Percentiles rank a stretch among this genome's conserved stretches.
phyloP scores from a whole-genome alignment of 768 basidiomycete genomes.

The Clavaria fumosa region DNA sequence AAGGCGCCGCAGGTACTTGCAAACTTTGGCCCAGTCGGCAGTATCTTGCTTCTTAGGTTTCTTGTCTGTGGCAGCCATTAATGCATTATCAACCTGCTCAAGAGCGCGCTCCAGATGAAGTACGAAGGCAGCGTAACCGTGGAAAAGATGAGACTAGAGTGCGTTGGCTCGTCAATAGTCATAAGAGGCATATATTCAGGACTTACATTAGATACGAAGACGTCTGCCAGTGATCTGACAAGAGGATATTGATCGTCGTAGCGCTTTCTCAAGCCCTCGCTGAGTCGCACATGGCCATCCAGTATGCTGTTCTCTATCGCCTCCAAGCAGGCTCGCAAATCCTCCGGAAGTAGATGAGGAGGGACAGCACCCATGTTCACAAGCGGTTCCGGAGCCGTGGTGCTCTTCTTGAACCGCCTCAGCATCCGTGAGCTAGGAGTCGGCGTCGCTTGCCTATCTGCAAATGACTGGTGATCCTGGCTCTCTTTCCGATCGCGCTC shows the following conservation, averaged over 20 bases:
- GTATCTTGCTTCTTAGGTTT: slow-evolving; percentile 76
- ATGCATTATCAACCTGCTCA: slow-evolving; percentile 69
- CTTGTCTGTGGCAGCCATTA: slow-evolving; percentile 44
- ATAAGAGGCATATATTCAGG: slow-evolving; percentile 8
- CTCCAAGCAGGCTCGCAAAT: slow-evolving; percentile 71
- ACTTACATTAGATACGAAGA: slow-evolving; percentile 88
- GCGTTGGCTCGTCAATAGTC: slow-evolving; percentile 11
- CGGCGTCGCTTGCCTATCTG: slow-evolving; percentile 21
- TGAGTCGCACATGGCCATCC: slow-evolving; percentile 77
- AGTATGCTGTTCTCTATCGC: slow-evolving; percentile 78
- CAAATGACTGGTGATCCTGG: slow-evolving; percentile 24
- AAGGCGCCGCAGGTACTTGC: slow-evolving; percentile 55
- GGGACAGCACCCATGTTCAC: slow-evolving; percentile 42
- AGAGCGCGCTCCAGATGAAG: slow-evolving; percentile 87
- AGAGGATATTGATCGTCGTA: slow-evolving; percentile 95
- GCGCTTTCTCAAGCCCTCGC: slow-evolving; percentile 70
- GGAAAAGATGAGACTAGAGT: slow-evolving; percentile 74
- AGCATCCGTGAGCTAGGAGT: slow-evolving; percentile 27
- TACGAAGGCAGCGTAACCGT: slow-evolving; percentile 88
- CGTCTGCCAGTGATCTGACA: slow-evolving; percentile 83
- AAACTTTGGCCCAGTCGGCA: slow-evolving; percentile 64
- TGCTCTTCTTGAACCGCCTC: slow-evolving; percentile 55
- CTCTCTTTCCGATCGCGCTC: slow-evolving; percentile 37
- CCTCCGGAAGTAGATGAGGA: slow-evolving; percentile 75
- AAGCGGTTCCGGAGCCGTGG: slow-evolving; percentile 31